A percentile compares a stretch with the other conserved stretches of the same genome.
Conservation (phyloP, 225 moss, liverwort and hornwort species). For the Asterella californica region DNA sequence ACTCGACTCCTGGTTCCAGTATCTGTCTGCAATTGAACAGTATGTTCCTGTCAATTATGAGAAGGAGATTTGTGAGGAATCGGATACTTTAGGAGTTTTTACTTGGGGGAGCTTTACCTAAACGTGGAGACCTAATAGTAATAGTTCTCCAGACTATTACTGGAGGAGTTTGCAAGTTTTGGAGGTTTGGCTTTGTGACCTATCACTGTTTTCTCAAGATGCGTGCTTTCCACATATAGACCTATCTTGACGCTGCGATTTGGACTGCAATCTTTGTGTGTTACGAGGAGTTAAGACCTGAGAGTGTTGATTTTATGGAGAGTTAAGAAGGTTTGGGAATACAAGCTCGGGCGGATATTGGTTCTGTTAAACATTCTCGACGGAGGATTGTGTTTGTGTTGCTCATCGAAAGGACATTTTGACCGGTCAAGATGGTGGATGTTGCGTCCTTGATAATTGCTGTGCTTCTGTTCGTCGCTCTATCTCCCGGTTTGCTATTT, state of each 20-base stretch:
- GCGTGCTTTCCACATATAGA: not conserved
- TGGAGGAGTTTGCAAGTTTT: not conserved
- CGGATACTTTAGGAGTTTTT: not conserved
- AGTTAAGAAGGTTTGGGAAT: not conserved
- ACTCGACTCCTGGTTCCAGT: no score
- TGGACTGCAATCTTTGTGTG: not conserved
- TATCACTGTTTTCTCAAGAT: not conserved
- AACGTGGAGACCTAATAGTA: not conserved
- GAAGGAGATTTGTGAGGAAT: not conserved
- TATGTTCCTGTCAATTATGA: not conserved
- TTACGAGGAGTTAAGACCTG: not conserved
- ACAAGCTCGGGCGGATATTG: not conserved
- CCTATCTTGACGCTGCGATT: not conserved
- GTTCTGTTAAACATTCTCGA: not conserved
- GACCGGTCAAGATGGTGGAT: slow-evolving; percentile 52
- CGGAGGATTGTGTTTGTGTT: not conserved
- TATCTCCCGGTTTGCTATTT: slow-evolving; percentile 69
- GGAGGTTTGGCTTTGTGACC: not conserved
- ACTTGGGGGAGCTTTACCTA: not conserved
- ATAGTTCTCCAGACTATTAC: not conserved
- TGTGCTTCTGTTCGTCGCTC: slow-evolving; percentile 53
- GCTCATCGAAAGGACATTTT: not conserved
- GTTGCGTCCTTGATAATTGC: slow-evolving; percentile 55
- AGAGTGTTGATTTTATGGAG: not conserved
- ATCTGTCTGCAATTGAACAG: no score